Base-by-base conservation (phyloP, 2,329 filamentous ascomycete genomes). In the Talaromyces sp. region DNA sequence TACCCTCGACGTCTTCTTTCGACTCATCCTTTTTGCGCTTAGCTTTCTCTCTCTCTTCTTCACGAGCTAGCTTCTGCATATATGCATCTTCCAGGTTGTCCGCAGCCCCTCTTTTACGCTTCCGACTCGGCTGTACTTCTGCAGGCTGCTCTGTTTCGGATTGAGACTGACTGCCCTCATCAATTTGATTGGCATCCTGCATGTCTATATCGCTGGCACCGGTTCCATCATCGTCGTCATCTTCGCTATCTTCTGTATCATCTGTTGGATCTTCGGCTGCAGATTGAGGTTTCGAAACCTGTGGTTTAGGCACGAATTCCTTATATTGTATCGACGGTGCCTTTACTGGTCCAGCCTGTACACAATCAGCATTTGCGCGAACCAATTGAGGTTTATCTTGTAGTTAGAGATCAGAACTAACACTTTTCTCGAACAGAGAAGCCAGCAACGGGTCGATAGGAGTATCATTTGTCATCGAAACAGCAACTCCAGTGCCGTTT, bases 391-490 rank as follows among this genome's bases (percentile, higher is more conserved):
- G 7, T 1, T n/a, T 2, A 5, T n/a, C 17, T 22, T 8, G 31
- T 7, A 37, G 9, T 5, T 4, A 13, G 10, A 54, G 48, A 55
- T 7, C 1, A 28, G 15, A 55, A 61, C 86, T 77, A 81, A 90
- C 88, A 78, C 88, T 91, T 58, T 81, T 78, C 58, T 86, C 81
- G 75, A 91, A 91, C 39, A 91, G 80, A 61, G 86, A 85, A 67
- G 86, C 80, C 64, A 91, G 78, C 57, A 80, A 76, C 70, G 88
- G 86, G 77, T 91, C 88, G 60, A 91, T 78, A 60, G 80, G 78
- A 71, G 82, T 82, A 56, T 86, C 85, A 55, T 87, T 79, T 59
- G 79, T 78, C 70, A 84, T 63, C 59, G 70, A 67, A 33, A 57
- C 61, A 39, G 63, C 61, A 39, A 61, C 43, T 60, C 62, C 58